Conservation (phyloP, 495 filamentous ascomycete genomes). For the Penicillium crystallinum region DNA sequence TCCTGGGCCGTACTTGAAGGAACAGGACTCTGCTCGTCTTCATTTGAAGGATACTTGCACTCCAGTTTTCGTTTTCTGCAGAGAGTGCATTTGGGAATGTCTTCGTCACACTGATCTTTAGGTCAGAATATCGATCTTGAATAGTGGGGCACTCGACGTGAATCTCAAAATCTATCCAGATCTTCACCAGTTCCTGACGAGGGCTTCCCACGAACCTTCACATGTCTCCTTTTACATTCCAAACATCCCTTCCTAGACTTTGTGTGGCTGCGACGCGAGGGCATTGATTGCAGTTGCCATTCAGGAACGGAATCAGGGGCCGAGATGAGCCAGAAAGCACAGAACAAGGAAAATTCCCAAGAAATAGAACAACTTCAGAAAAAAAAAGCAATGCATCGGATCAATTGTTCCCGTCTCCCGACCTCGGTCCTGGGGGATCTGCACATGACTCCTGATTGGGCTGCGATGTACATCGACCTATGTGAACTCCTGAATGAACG, state of each 20-base stretch:
- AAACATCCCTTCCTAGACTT: constrained; percentile 38
- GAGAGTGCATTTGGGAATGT: constrained; percentile 28
- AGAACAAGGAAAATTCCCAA: background rate
- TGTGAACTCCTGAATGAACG: no score
- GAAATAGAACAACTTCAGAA: no score
- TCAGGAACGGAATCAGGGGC: background rate
- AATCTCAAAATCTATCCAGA: background rate
- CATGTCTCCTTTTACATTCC: constrained; percentile 37
- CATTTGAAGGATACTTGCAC: constrained; percentile 30
- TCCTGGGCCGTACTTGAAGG: constrained; percentile 21
- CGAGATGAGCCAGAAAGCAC: background rate
- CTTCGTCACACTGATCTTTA: constrained; percentile 33
- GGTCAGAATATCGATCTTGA: constrained; percentile 1
- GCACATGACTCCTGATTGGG: constrained; percentile 12
- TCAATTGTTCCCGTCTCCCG: background rate
- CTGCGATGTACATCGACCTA: no score
- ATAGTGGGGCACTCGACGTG: background rate
- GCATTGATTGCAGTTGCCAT: constrained; percentile 12
- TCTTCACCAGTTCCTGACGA: background rate
- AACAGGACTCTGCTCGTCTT: constrained; percentile 26
- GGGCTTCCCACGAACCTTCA: constrained; percentile 23
- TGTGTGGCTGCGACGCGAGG: constrained; percentile 29
- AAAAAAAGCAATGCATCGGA: no score
- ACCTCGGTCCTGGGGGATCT: constrained; percentile 17
- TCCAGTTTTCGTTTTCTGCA: constrained; percentile 34